Evolutionary conservation across 1,139 yeast species (phyloP).

Genomic region (Yamadazyma friedrichii): DNA sequence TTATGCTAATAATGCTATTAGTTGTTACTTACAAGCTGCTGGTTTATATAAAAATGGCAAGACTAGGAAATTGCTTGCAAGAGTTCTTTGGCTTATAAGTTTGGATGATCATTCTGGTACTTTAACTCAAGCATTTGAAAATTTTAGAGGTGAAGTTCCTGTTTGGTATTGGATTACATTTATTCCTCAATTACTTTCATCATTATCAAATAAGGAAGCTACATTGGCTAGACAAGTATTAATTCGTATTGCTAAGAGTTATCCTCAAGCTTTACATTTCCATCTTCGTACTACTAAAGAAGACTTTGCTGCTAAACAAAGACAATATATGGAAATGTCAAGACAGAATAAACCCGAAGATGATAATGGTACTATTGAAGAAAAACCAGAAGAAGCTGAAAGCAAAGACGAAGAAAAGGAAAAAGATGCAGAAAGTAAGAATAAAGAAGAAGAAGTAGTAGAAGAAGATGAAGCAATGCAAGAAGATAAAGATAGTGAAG

Average conservation of each 20-base stretch:
- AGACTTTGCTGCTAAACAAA: slow-evolving; percentile 84
- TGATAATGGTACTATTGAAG: slow-evolving; percentile 9
- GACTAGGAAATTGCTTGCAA: slow-evolving; percentile 81
- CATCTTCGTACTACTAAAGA: slow-evolving; percentile 93
- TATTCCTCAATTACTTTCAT: slow-evolving; percentile 89
- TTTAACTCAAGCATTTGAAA: slow-evolving; percentile 83
- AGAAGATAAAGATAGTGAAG: slow-evolving; percentile 3
- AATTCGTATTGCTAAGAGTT: slow-evolving; percentile 89
- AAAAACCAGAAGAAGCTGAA: slow-evolving; percentile 17
- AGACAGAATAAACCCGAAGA: slow-evolving; percentile 26
- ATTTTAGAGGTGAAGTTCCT: slow-evolving; percentile 93
- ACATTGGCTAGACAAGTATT: slow-evolving; percentile 82
- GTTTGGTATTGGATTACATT: slow-evolving; percentile 99
- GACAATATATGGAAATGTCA: slow-evolving; percentile 68
- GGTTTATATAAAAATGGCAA: slow-evolving; percentile 92
- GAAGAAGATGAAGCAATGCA: slow-evolving; percentile 4
- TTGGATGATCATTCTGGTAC: slow-evolving; percentile 85
- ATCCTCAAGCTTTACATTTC: slow-evolving; percentile 96
- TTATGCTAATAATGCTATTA: slow-evolving; percentile 89
- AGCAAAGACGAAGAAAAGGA: slow-evolving; percentile 11
- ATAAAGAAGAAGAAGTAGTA: slow-evolving; percentile 4
- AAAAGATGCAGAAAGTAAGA: slow-evolving; percentile 3
- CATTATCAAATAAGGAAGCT: slow-evolving; percentile 90
- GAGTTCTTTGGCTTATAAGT: slow-evolving; percentile 91
- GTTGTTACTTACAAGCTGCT: slow-evolving; percentile 96